These are phyloP conservation scores for Exophiala aquamarina DNA, from an alignment of 2,329 filamentous ascomycete species.

Conservation along the genomic window DNA sequence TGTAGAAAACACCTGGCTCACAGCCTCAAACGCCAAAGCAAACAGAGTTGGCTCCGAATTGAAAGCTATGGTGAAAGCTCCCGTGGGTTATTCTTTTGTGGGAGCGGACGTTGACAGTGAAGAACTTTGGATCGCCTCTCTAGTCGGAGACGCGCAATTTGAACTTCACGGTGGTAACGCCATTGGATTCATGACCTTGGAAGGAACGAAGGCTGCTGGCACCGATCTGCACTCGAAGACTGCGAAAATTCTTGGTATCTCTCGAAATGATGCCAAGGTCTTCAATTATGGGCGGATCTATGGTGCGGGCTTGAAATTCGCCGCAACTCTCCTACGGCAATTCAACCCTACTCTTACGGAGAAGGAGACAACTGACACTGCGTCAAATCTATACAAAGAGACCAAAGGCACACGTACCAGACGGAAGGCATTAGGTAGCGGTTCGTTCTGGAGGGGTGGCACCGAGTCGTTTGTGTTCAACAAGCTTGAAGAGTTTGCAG, in stretches of 20 bases:
- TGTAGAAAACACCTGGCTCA: slow-evolving; percentile 98
- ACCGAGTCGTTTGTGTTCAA: slow-evolving; percentile 99
- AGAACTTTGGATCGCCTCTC: slow-evolving; percentile 95
- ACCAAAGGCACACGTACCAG: slow-evolving; percentile 89
- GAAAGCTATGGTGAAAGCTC: slow-evolving; percentile 94
- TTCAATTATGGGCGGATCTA: slow-evolving; percentile 99
- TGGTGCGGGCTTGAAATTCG: slow-evolving; percentile 94
- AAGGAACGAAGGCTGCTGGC: slow-evolving; percentile 89
- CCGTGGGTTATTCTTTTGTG: slow-evolving; percentile 87
- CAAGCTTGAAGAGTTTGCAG: slow-evolving; percentile 94
- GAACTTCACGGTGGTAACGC: slow-evolving; percentile 94
- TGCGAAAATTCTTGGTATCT: slow-evolving; percentile 87
- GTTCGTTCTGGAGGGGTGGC: slow-evolving; percentile 90
- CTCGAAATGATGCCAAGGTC: slow-evolving; percentile 90
- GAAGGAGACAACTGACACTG: slow-evolving; percentile 71
- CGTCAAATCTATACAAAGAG: slow-evolving; percentile 76
- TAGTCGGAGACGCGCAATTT: slow-evolving; percentile 93
- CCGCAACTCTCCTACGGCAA: slow-evolving; percentile 82
- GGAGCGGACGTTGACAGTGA: slow-evolving; percentile 97
- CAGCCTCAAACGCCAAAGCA: slow-evolving; percentile 92
- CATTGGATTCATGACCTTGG: slow-evolving; percentile 97
- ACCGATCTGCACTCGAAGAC: slow-evolving; percentile 95
- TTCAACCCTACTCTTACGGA: slow-evolving; percentile 88
- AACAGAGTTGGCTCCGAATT: slow-evolving; percentile 95
- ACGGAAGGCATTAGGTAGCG: slow-evolving; percentile 64